These are phyloP conservation scores for Boletus rex-veris DNA, from an alignment of 768 basidiomycete species.

Conservation along the genomic window DNA sequence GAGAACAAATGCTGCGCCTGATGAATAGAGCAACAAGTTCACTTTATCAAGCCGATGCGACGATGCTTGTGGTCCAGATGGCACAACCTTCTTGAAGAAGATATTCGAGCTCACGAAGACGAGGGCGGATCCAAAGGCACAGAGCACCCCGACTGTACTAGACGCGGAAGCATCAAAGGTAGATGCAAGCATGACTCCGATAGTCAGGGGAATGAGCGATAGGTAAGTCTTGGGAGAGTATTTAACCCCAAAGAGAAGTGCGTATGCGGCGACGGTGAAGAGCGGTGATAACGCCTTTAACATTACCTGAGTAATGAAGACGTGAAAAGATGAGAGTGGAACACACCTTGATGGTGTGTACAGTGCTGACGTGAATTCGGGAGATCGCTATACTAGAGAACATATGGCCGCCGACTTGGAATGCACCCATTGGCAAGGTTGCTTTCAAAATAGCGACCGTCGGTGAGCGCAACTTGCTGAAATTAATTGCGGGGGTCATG, in stretches of 20 bases:
- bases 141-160: constrained; percentile 81
- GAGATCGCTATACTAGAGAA: constrained; percentile 98
- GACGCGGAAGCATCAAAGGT: constrained; percentile 90
- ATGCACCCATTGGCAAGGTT: constrained; percentile 93
- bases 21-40: constrained; percentile 92
- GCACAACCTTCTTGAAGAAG: constrained; percentile 99
- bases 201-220: constrained; percentile 88
- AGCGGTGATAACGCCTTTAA: constrained; percentile 89
- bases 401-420: constrained; percentile 97
- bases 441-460: constrained; percentile 67
- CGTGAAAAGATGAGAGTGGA: not conserved
- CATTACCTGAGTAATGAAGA: constrained; percentile 1
- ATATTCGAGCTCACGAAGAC: constrained; percentile 98
- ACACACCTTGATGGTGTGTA: constrained; percentile 96
- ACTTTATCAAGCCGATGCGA: constrained; percentile 92
- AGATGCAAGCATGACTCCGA: constrained; percentile 97
- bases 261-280: constrained; percentile 96
- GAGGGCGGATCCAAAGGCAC: constrained; percentile 94
- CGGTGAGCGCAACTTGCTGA: constrained; percentile 67
- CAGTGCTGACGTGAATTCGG: constrained; percentile 93
- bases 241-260: constrained; percentile 86
- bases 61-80: constrained; percentile 46
- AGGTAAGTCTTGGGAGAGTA: constrained; percentile 91
- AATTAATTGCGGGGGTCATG: constrained; percentile 71
- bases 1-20: constrained; percentile 86